Conservation (phyloP, 352 stramenopile species). For the Globisporangium recalcitrans region DNA sequence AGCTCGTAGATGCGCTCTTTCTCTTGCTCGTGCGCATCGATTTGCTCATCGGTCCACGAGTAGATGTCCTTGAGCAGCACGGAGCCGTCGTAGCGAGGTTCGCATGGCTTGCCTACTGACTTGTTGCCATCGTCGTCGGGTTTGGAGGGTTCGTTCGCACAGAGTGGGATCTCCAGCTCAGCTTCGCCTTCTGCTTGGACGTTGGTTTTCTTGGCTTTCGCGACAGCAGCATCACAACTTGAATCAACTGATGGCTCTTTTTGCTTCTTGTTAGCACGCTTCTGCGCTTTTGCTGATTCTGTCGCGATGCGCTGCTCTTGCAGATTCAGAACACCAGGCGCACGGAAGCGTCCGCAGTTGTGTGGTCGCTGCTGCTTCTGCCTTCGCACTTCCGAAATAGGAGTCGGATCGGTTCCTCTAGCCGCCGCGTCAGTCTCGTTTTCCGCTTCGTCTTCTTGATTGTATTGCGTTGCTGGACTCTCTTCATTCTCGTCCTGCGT, state of each 20-base stretch:
- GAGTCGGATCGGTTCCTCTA: background rate
- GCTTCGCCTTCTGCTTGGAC: no score
- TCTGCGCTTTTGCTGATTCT: background rate
- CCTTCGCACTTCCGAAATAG: background rate
- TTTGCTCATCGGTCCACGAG: constrained; percentile 44
- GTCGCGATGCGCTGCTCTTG: constrained; percentile 1
- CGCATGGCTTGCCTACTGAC: background rate
- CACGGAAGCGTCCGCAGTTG: constrained; percentile 3
- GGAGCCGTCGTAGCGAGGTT: background rate
- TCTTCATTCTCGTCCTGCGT: background rate
- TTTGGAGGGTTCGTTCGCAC: background rate
- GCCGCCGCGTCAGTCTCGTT: no score
- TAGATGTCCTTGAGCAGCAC: constrained; percentile 31
- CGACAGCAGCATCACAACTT: background rate
- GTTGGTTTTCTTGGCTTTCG: background rate
- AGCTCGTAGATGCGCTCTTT: constrained; percentile 42
- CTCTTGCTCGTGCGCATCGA: constrained; percentile 36
- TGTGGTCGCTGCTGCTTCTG: background rate
- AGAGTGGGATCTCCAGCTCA: background rate
- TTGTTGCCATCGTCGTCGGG: background rate
- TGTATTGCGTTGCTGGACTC: background rate
- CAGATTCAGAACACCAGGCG: constrained; percentile 9
- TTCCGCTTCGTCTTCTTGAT: background rate
- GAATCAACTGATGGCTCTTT: background rate
- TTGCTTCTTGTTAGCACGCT: background rate